These are phyloP conservation scores for Stemphylium beticola DNA, from an alignment of 2,329 filamentous ascomycete genomes.

Conservation along the genomic window DNA sequence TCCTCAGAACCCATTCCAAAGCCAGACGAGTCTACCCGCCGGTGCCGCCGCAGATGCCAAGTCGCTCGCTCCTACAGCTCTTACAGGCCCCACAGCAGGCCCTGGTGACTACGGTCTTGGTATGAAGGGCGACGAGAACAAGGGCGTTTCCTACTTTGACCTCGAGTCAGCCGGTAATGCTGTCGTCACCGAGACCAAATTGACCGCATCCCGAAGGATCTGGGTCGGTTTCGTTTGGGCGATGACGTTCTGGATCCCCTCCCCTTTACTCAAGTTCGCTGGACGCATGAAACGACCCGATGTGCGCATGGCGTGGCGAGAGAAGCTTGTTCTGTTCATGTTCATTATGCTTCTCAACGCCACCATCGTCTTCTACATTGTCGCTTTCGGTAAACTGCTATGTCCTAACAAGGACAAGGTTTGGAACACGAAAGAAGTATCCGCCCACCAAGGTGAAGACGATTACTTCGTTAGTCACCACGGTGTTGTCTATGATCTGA, in stretches of 20 bases:
- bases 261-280: conserved; percentile 76
- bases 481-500: conserved; percentile 90
- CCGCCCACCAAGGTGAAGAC: conserved; percentile 70
- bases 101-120: conserved; percentile 90
- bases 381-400: conserved; percentile 80
- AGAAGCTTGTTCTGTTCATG: conserved; percentile 84
- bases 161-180: conserved; percentile 79
- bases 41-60: conserved; percentile 52
- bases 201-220: conserved; percentile 68
- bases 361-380: conserved; percentile 87
- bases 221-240: conserved; percentile 88
- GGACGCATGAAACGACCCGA: conserved; percentile 98
- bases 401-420: conserved; percentile 93
- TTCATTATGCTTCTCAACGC: conserved; percentile 84
- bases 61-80: conserved; percentile 64
- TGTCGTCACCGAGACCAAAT: conserved; percentile 72
- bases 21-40: conserved; percentile 53
- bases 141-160: conserved; percentile 68
- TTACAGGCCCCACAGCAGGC: conserved; percentile 59
- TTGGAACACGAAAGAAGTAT: conserved; percentile 76
- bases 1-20: conserved; percentile 73
- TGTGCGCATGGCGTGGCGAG: conserved; percentile 95
- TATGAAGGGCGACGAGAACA: conserved; percentile 74
- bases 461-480: conserved; percentile 89
- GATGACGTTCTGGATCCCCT: conserved; percentile 93